Conservation (phyloP, 1,284 basidiomycete genomes). For the Austroboletus novae-zelandiae region DNA sequence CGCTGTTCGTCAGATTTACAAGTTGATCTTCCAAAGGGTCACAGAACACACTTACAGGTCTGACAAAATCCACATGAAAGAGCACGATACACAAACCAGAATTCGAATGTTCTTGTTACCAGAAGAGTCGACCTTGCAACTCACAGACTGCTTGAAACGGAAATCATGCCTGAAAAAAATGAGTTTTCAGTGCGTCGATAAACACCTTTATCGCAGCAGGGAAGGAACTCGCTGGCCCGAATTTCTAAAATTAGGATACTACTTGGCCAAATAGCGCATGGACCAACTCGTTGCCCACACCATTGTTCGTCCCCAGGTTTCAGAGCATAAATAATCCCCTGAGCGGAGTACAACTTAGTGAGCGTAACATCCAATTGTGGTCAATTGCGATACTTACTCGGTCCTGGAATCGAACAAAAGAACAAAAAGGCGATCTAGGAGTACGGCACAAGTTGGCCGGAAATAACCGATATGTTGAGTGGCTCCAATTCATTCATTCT, state of each 20-base stretch:
- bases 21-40: too few species aligned
- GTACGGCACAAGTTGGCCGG: neutral
- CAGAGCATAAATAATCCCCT: too few species aligned
- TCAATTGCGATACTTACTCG: too few species aligned
- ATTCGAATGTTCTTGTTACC: slow-evolving; percentile 17
- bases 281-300: neutral
- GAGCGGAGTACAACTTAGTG: too few species aligned
- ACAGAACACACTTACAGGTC: too few species aligned
- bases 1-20: too few species aligned
- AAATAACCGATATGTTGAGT: neutral
- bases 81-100: too few species aligned
- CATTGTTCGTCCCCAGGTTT: too few species aligned
- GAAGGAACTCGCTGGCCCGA: neutral
- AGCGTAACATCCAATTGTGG: too few species aligned
- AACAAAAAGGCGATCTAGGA: neutral
- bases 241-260: neutral
- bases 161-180: neutral
- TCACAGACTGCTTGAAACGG: slow-evolving; percentile 6
- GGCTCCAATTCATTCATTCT: neutral
- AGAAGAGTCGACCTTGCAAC: slow-evolving; percentile 24
- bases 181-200: neutral
- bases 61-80: too few species aligned
- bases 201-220: neutral
- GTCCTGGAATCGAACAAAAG: neutral
- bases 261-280: neutral